Conservation (phyloP, 129 eudicot genomes). For the Heracleum sosnowskyi region DNA sequence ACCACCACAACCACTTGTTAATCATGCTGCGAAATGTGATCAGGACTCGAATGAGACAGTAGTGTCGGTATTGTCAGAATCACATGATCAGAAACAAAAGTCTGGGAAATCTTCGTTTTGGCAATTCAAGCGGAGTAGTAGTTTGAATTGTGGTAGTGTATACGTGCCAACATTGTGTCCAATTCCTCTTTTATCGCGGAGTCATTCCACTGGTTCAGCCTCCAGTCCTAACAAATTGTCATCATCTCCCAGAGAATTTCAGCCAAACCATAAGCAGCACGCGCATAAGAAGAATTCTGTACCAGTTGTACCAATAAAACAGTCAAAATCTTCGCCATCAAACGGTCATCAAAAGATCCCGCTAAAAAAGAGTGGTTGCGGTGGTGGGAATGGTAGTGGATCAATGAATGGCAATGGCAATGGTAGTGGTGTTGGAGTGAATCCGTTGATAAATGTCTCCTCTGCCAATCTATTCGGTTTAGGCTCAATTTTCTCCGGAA, state of each 20-base stretch:
- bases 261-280: slow-evolving; percentile 23
- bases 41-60: not conserved
- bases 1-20: not conserved
- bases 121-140: slow-evolving; percentile 71
- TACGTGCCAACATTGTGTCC: slow-evolving; percentile 73
- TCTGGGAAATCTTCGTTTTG: slow-evolving; percentile 61
- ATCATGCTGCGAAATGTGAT: not conserved
- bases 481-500: slow-evolving; percentile 57
- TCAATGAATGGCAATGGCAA: no score
- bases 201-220: slow-evolving; percentile 86
- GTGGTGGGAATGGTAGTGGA: not conserved
- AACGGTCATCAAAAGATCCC: slow-evolving; percentile 54
- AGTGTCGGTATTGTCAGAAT: not conserved
- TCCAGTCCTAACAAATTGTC: slow-evolving; percentile 39
- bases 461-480: slow-evolving; percentile 50
- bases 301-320: not conserved
- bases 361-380: slow-evolving; percentile 32
- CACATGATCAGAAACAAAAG: slow-evolving; percentile 13
- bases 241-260: slow-evolving; percentile 27
- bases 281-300: slow-evolving; percentile 11
- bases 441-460: slow-evolving; percentile 62
- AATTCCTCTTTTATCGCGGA: slow-evolving; percentile 57
- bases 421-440: slow-evolving; percentile 38
- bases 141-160: slow-evolving; percentile 56
- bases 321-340: not conserved